Evolutionary conservation across 176 grass and related monocot genomes (phyloP).

Genomic region (Triticum timopheevii): DNA sequence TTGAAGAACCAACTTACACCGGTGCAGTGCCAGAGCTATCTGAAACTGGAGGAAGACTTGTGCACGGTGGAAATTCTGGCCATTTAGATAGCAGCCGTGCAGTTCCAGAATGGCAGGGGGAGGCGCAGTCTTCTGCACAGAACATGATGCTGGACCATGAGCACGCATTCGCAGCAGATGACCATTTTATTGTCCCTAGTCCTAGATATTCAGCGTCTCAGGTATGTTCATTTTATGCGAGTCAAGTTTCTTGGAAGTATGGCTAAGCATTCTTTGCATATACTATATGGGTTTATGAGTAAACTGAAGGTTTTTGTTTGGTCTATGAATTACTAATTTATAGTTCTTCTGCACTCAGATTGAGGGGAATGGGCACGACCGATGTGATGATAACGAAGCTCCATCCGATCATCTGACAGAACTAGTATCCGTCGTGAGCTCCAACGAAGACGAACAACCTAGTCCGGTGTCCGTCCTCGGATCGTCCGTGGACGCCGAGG

Average conservation of each 20-base stretch:
- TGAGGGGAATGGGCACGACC: neutral
- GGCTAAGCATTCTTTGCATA: neutral
- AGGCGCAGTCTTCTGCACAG: neutral
- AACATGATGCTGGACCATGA: conserved; percentile 26
- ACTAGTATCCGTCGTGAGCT: conserved; percentile 11
- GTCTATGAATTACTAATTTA: neutral
- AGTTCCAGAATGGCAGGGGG: conserved; percentile 25
- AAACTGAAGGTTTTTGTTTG: neutral
- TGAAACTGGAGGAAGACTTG: conserved; percentile 29
- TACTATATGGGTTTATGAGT: neutral
- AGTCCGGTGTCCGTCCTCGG: conserved; percentile 67
- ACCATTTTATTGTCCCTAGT: neutral
- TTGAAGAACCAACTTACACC: conserved; percentile 49
- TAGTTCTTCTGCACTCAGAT: neutral
- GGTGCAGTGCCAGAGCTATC: conserved; percentile 19
- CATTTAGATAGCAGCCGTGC: neutral
- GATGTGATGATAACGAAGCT: neutral
- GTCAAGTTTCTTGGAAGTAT: neutral
- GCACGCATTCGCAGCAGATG: neutral
- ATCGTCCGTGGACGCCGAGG: conserved; percentile 41
- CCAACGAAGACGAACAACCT: conserved; percentile 54
- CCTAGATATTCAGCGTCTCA: neutral
- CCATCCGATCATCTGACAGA: neutral
- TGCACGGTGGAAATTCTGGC: conserved; percentile 21
- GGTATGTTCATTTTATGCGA: conserved; percentile 28